Conservation (phyloP, 106 monocot species). For the Dactylorhiza incarnata region DNA sequence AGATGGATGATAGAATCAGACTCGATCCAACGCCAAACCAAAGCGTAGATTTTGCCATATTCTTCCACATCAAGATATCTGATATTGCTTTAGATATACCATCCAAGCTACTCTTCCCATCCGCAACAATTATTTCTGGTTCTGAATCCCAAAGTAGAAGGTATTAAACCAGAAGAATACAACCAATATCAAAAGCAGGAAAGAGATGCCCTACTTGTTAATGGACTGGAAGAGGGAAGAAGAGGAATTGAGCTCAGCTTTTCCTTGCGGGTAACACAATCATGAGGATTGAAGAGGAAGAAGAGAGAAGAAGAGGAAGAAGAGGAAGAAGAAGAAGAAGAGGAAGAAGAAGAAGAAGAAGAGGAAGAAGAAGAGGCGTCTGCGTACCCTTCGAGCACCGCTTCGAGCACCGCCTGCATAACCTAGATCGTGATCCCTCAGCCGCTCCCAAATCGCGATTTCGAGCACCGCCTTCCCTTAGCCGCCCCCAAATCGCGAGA, state of each 20-base stretch:
- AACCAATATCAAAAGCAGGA: not conserved
- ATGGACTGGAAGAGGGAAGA: constrained; percentile 14
- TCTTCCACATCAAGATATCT: constrained; percentile 88
- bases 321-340: too few species aligned
- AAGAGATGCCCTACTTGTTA: constrained; percentile 10
- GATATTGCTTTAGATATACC: constrained; percentile 24
- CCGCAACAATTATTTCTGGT: not conserved
- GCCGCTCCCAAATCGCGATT: too few species aligned
- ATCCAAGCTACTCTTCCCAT: constrained; percentile 4
- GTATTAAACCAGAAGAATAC: not conserved
- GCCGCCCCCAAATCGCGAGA: too few species aligned
- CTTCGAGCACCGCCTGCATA: too few species aligned
- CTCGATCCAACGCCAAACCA: constrained; percentile 86
- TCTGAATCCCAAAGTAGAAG: constrained; percentile 7
- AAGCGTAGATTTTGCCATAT: constrained; percentile 66
- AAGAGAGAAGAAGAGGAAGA: too few species aligned
- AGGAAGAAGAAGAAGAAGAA: too few species aligned
- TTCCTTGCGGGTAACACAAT: constrained; percentile 20
- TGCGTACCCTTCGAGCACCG: too few species aligned
- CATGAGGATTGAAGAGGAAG: too few species aligned
- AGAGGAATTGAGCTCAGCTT: constrained; percentile 11
- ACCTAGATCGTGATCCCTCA: too few species aligned
- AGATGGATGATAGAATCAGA: constrained; percentile 67
- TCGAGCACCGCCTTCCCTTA: too few species aligned
- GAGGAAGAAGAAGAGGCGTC: too few species aligned